Percentiles rank a stretch among this genome's conserved stretches.
Evolutionary conservation across 176 grass and related monocot genomes (phyloP).

Genomic region (Tuctoria greenei): DNA sequence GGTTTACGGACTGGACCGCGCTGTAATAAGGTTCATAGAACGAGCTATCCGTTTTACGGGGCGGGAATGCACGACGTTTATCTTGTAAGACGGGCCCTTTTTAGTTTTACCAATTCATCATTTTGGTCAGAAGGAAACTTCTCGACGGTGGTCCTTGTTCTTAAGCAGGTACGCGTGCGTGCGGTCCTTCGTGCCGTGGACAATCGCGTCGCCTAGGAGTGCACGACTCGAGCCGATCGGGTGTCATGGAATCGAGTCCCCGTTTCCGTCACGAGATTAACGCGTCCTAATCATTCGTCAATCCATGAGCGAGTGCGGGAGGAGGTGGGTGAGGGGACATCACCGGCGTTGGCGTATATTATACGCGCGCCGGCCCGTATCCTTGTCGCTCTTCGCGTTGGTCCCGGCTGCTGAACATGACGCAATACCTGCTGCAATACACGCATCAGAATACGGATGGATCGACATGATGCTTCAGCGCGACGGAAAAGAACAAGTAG

Average conservation of each 20-base stretch:
- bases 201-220: neutral
- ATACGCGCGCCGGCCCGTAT: neutral
- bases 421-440: conserved; percentile 29
- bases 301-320: neutral
- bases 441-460: neutral
- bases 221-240: neutral
- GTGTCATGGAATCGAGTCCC: no score
- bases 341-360: neutral
- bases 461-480: neutral
- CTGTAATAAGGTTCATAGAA: neutral
- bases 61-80: neutral
- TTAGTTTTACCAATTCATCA: neutral
- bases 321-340: neutral
- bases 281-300: neutral
- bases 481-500: conserved; percentile 2
- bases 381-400: neutral
- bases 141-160: neutral
- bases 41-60: neutral
- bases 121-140: neutral
- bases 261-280: conserved; percentile 34
- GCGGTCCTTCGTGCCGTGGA: neutral
- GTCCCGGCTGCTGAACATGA: conserved; percentile 32
- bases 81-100: neutral
- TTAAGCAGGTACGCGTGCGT: neutral
- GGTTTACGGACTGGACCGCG: neutral